Percentiles rank a stretch among this genome's conserved stretches.
Evolutionary conservation across 306 rosid genomes (phyloP).

Genomic region (Quercus bicolor): DNA sequence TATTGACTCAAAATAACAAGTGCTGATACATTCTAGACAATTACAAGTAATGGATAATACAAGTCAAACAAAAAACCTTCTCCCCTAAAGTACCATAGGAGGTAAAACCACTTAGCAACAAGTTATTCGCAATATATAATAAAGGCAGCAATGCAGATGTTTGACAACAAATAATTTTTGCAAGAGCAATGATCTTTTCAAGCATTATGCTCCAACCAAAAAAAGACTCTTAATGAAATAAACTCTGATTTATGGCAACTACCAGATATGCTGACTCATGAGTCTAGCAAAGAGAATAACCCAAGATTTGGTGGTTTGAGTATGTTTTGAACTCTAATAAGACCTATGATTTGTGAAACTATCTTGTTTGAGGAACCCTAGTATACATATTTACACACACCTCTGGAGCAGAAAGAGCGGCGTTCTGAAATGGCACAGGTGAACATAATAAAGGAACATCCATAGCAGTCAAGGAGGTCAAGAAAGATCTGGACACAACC

Average conservation of each 20-base stretch:
- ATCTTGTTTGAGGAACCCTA: not conserved
- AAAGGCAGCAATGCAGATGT: not conserved
- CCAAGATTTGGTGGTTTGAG: slow-evolving; percentile 10
- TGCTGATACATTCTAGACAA: not conserved
- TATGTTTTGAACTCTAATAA: not conserved
- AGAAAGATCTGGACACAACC: slow-evolving; percentile 52
- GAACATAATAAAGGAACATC: slow-evolving; percentile 86
- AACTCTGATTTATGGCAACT: not conserved
- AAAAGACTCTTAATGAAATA: not conserved
- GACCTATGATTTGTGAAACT: not conserved
- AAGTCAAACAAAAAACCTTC: not conserved
- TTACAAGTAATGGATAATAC: not conserved
- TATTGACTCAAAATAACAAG: not conserved
- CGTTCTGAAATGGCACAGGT: slow-evolving; percentile 79
- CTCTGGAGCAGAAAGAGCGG: slow-evolving; percentile 78
- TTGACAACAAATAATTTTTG: not conserved
- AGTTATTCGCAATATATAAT: not conserved
- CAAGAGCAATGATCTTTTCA: not conserved
- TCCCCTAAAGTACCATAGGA: not conserved
- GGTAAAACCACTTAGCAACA: not conserved
- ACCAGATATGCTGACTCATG: not conserved
- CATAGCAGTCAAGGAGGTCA: slow-evolving; percentile 61
- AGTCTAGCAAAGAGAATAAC: slow-evolving; percentile 10
- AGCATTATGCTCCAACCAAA: not conserved
- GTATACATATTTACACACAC: slow-evolving; percentile 33